Evolutionary conservation across 2,329 filamentous ascomycete genomes (phyloP).

Genomic region (Sarocladium kiliense): DNA sequence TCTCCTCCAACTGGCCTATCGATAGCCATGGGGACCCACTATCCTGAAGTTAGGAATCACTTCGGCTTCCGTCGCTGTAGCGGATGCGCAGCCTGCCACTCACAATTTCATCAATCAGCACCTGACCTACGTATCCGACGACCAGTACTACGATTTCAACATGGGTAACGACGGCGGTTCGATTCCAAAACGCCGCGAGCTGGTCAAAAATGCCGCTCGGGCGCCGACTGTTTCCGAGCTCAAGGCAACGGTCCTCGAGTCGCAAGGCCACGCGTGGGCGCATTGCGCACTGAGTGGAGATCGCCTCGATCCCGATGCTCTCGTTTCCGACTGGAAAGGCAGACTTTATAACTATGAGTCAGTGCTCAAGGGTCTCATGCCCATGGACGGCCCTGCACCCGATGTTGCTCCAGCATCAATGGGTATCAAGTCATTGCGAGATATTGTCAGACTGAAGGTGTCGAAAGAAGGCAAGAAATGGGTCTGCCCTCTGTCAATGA

Average conservation of each 20-base stretch:
- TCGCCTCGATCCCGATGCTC: constrained; percentile 60
- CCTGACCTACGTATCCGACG: background rate
- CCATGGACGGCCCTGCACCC: constrained; percentile 52
- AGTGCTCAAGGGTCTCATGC: constrained; percentile 59
- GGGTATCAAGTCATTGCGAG: constrained; percentile 74
- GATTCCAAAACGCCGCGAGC: constrained; percentile 91
- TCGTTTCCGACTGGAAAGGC: constrained; percentile 80
- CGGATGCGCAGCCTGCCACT: background rate
- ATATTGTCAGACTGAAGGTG: constrained; percentile 84
- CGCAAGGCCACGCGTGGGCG: constrained; percentile 79
- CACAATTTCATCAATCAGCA: too few relatives aligned
- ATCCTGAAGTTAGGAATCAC: constrained; percentile 5
- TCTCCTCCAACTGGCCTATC: constrained; percentile 6
- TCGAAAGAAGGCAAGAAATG: constrained; percentile 48
- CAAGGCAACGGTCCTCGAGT: constrained; percentile 83
- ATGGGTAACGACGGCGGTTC: constrained; percentile 99
- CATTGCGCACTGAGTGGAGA: constrained; percentile 82
- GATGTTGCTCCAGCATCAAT: constrained; percentile 39
- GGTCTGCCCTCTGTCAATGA: constrained; percentile 83
- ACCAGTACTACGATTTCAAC: constrained; percentile 11
- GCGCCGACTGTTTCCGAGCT: constrained; percentile 77
- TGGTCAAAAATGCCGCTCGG: constrained; percentile 89
- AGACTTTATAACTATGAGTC: constrained; percentile 94
- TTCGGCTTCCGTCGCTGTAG: background rate
- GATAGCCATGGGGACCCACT: background rate